A percentile compares a stretch with the other conserved stretches of the same genome.
Evolutionary conservation across 768 basidiomycete species (phyloP).

Genomic region (Suillus hirtellus): DNA sequence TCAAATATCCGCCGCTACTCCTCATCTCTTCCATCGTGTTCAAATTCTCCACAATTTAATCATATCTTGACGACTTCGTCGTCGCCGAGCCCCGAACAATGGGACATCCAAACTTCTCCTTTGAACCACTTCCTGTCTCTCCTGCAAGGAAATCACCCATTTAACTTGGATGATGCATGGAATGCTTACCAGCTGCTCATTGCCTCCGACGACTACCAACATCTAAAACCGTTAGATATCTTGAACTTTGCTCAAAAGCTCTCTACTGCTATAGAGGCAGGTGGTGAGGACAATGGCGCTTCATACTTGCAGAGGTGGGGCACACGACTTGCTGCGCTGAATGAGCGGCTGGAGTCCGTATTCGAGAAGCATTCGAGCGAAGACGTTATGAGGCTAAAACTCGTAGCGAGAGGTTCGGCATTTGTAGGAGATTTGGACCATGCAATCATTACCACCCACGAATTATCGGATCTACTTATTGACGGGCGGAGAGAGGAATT

Average conservation of each 20-base stretch:
- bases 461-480: slow-evolving; percentile 23
- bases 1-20: slow-evolving; percentile 26
- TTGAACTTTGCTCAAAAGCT: slow-evolving; percentile 29
- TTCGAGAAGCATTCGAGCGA: slow-evolving; percentile 22
- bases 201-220: not conserved
- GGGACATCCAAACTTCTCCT: slow-evolving; percentile 2
- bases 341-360: slow-evolving; percentile 30
- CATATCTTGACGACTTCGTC: slow-evolving; percentile 14
- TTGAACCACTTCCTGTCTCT: slow-evolving; percentile 22
- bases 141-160: slow-evolving; percentile 18
- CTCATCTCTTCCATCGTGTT: slow-evolving; percentile 19
- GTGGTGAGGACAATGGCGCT: slow-evolving; percentile 17
- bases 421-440: slow-evolving; percentile 38
- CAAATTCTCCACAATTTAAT: slow-evolving; percentile 11
- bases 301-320: slow-evolving; percentile 37
- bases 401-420: slow-evolving; percentile 35
- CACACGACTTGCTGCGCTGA: slow-evolving; percentile 33
- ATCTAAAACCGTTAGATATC: slow-evolving; percentile 21
- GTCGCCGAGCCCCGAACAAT: slow-evolving; percentile 10
- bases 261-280: slow-evolving; percentile 17
- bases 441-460: slow-evolving; percentile 32
- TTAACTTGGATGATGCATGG: slow-evolving; percentile 45
- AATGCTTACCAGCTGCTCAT: slow-evolving; percentile 30
- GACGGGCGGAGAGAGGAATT: slow-evolving; percentile 25
- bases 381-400: slow-evolving; percentile 27